These are phyloP conservation scores for Mariannaea sp. DNA, from an alignment of 2,329 filamentous ascomycete genomes.

Conservation along the genomic window DNA sequence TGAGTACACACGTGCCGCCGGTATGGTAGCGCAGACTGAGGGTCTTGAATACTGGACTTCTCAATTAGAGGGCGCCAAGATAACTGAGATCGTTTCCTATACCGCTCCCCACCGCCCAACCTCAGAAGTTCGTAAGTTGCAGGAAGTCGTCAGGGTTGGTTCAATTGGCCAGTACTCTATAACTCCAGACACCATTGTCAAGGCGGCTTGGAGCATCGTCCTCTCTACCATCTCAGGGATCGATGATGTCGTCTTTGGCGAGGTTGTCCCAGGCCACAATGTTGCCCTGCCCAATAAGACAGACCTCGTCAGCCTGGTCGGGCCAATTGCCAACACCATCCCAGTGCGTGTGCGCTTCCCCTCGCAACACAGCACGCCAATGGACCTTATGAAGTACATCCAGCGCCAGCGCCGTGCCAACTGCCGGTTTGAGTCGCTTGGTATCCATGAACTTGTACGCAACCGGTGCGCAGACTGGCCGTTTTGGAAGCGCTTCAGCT, in stretches of 20 bases:
- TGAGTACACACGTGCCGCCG: constrained; percentile 51
- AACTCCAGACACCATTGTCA: constrained; percentile 58
- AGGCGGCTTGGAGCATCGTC: constrained; percentile 62
- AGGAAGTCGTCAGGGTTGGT: constrained; percentile 47
- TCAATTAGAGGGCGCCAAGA: constrained; percentile 50
- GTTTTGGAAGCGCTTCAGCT: constrained; percentile 58
- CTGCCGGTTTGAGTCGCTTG: constrained; percentile 56
- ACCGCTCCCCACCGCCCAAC: constrained; percentile 48
- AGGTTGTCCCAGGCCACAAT: constrained; percentile 55
- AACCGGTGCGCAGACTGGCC: constrained; percentile 58
- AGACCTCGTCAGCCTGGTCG: constrained; percentile 59
- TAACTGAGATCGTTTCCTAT: constrained; percentile 53
- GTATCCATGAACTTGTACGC: constrained; percentile 56
- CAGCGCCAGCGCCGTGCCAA: constrained; percentile 55
- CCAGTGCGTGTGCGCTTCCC: constrained; percentile 56
- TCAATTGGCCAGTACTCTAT: constrained; percentile 51
- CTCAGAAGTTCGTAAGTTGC: constrained; percentile 47
- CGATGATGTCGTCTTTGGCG: constrained; percentile 61
- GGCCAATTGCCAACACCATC: constrained; percentile 53
- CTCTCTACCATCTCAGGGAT: constrained; percentile 55
- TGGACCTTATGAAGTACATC: constrained; percentile 54
- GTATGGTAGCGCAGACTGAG: constrained; percentile 43
- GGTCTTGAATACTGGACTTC: constrained; percentile 52
- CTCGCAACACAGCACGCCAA: constrained; percentile 49
- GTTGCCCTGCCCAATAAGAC: constrained; percentile 50